Evolutionary conservation across 2,329 filamentous ascomycete species (phyloP), one percentile per base, ranked within the genome.

Genomic region (Sclerotinia borealis): DNA sequence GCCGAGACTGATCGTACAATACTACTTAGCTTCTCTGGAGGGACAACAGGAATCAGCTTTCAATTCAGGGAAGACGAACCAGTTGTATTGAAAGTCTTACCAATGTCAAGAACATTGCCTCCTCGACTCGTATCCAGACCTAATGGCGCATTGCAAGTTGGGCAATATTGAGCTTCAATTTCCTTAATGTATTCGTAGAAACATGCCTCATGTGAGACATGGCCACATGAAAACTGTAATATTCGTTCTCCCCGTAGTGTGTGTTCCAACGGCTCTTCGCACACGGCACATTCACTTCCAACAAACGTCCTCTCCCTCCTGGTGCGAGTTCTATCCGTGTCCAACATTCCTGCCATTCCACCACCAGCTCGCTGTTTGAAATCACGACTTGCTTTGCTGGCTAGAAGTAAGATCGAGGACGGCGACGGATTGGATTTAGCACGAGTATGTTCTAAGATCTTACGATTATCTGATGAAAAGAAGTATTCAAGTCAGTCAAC

Each of bases 171-270:
- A 60, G 91, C 91, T 70, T 98, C 93, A 64, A 93, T 90, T 73
- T 97, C 93, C 72, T 91, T 90, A 71, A 99, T 96, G 75, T 96
- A 97, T 77, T 99, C 95, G 78, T 98, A 98, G 75, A 99, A 98
- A 78, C 95, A 99, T 41, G 93, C 95, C 76, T 98, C 95, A 75
- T 99, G 95, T 13, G 93, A 92, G 65, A 99, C 93, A 77, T 99
- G 95, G n/a, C 88, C 85, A 77, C 95, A 99, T 7, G 93, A 96
- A 72, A 99, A 95, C 75, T 98, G 95, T 61, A 99, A 81, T 66
- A 99, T 92, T 69, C 92, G 87, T 79, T 99, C 95, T 65, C 95
- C 95, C 58, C 91, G 90, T 52, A 99, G 82, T 4, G 92, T 99
- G 76, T 98, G 93, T 77, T 98, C 95, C 66, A 99, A 79, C 3